Percentiles rank a stretch among this genome's conserved stretches.
Conservation (phyloP, 257 asterid genomes). For the Solanum lignicaule region DNA sequence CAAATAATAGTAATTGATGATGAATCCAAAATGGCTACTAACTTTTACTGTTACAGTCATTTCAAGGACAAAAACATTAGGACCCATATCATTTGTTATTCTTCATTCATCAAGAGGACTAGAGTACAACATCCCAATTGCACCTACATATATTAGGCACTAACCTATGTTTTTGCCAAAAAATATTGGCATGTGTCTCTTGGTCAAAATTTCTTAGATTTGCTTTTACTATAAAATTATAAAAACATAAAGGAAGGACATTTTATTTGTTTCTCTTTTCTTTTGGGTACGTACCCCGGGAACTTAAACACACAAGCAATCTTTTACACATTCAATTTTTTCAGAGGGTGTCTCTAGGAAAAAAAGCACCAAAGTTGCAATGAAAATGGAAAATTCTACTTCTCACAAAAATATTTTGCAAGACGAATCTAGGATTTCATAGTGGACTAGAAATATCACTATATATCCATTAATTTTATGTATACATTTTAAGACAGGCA, state of each 20-base stretch:
- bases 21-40: not conserved
- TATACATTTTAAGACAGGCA: not conserved
- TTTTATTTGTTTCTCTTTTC: not conserved
- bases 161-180: not conserved
- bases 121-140: not conserved
- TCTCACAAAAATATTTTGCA: not conserved
- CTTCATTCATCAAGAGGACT: not conserved
- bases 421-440: not conserved
- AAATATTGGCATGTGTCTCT: not conserved
- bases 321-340: not conserved
- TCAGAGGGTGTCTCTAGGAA: not conserved
- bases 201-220: not conserved
- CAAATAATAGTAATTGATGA: not conserved
- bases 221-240: not conserved
- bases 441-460: not conserved
- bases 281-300: not conserved
- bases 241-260: not conserved
- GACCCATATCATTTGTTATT: not conserved
- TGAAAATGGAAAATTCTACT: not conserved
- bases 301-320: not conserved
- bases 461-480: not conserved
- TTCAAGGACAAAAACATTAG: conserved; percentile 1
- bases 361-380: not conserved
- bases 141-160: not conserved
- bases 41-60: not conserved